phyloP scores from a whole-genome alignment of 176 grass and related monocot species.

The Alloteropsis semialata region DNA sequence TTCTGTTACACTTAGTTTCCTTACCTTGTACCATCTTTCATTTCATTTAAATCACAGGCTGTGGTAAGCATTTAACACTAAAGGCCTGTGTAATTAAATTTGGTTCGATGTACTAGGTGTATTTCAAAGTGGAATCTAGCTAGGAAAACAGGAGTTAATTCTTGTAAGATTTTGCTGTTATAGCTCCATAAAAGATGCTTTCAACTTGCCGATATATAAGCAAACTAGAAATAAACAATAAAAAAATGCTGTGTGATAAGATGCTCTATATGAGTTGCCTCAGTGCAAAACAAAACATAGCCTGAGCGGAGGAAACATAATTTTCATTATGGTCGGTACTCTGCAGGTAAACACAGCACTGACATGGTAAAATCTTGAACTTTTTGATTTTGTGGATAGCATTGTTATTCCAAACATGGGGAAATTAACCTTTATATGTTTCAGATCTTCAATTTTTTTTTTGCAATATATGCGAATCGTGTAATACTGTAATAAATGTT shows the following conservation, averaged over 20 bases:
- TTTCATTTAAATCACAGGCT: constrained; percentile 10
- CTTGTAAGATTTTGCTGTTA: background rate
- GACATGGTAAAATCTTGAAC: background rate
- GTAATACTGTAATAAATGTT: constrained; percentile 9
- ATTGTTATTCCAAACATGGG: background rate
- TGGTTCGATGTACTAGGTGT: background rate
- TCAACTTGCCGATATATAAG: background rate
- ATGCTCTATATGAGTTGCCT: background rate
- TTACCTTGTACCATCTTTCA: background rate
- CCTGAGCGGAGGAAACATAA: background rate
- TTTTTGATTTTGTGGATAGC: background rate
- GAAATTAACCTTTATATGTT: background rate
- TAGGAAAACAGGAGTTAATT: background rate
- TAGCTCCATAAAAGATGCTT: background rate
- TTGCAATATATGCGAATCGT: background rate
- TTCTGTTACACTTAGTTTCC: background rate
- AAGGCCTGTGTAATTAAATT: background rate
- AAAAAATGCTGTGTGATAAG: background rate
- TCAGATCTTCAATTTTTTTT: background rate
- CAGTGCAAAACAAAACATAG: background rate
- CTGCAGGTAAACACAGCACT: background rate
- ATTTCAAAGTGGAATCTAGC: background rate
- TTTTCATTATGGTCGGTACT: background rate
- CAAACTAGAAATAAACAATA: background rate
- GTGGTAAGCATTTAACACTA: background rate